Conservation (phyloP, 192 early-diverging fungal species). For the Linnemannia hyalina region DNA sequence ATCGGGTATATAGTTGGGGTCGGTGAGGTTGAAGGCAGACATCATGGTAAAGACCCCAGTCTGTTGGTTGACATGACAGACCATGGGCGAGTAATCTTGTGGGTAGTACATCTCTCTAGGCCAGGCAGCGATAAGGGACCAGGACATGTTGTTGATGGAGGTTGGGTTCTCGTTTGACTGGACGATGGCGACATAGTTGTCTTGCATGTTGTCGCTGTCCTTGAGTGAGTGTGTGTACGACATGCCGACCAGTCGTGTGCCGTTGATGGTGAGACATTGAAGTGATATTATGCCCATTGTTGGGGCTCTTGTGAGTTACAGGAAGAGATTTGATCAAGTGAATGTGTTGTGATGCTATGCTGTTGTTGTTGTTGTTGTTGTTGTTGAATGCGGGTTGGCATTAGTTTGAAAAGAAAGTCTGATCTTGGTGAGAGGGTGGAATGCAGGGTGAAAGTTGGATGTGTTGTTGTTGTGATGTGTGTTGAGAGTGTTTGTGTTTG, state of each 20-base stretch:
- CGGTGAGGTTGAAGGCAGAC: constrained; percentile 24
- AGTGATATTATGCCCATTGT: constrained; percentile 1
- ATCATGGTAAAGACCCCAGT: constrained; percentile 30
- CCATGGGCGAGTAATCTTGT: constrained; percentile 18
- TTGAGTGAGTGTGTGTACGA: constrained; percentile 10
- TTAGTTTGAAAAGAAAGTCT: not conserved
- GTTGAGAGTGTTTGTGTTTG: not conserved
- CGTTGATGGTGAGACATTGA: constrained; percentile 14
- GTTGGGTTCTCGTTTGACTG: constrained; percentile 24
- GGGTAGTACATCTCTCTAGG: not conserved
- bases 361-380: not conserved
- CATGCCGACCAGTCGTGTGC: constrained; percentile 23
- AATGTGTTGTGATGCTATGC: not conserved
- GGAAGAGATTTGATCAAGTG: not conserved
- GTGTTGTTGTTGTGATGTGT: not conserved
- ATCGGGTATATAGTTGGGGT: not conserved
- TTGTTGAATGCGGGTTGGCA: not conserved
- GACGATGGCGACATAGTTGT: constrained; percentile 10
- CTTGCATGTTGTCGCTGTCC: not conserved
- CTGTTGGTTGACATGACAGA: constrained; percentile 18
- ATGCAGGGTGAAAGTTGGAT: not conserved
- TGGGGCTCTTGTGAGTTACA: not conserved
- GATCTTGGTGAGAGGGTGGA: not conserved
- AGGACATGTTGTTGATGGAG: constrained; percentile 5
- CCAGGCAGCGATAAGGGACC: constrained; percentile 17